Evolutionary conservation across 352 stramenopile genomes (phyloP), one percentile per base, ranked within the genome.

Genomic region (Globisporangium middletonii): DNA sequence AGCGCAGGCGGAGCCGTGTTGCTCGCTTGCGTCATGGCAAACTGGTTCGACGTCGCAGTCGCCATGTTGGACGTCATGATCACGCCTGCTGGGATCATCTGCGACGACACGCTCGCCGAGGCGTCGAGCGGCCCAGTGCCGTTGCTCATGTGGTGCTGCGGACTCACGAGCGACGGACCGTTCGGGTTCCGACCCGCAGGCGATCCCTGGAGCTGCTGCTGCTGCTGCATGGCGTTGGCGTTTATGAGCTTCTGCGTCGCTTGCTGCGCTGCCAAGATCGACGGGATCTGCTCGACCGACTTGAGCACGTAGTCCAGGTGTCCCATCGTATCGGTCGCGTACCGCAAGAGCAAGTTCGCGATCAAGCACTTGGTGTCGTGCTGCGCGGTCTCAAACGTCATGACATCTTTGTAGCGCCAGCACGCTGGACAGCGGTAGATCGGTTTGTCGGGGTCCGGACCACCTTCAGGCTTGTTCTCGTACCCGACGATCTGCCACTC

Each of bases 321-420:
- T 3, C 75, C 68, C 65, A 89, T 86, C 0, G 83, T 93, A 45
- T 90, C 79, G 8, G 83, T 91, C 19, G 79, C 79, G 58, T 93
- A 93, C 26, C 77, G 86, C 33, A 93, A 70, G 52, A 93, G 56
- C 15, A 93, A 61, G 62, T 93, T 93, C 8, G 83, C 83, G 38
- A 94, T 92, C 50, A 92, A 47, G 42, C 83, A 94, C 70, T 92
- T 92, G 26, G 74, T 82, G 53, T 94, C 83, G 63, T 94, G 83
- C 42, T 92, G 79, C 7, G 83, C 80, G 19, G 77, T 87, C 23
- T 94, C 81, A 53, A 88, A 91, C 13, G 83, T 92, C 77, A 94
- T 89, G 48, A 84, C 72, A 52, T 90, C 79, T 58, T 94, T 92
- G 73, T 92, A 91, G 45, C 81, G 69, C 81, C 81, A 92, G 62